Conservation (phyloP, 2,329 filamentous ascomycete species). For the Fusarium sp. region DNA sequence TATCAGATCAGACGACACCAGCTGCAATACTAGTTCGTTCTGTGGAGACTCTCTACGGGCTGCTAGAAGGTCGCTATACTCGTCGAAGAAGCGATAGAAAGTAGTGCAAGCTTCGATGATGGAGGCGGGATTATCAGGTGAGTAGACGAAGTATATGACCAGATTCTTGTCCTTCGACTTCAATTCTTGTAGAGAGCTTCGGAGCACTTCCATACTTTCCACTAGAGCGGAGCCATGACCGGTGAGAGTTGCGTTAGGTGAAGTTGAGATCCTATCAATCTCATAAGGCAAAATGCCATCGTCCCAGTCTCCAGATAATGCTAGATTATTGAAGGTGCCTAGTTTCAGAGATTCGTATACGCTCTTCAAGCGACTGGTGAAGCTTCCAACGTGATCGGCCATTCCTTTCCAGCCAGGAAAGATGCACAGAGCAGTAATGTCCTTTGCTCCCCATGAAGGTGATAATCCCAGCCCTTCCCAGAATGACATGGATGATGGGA, state of each 20-base stretch:
- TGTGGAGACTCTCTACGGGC: slow-evolving; percentile 57
- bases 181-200: slow-evolving; percentile 58
- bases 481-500: slow-evolving; percentile 79
- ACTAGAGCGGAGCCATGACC: slow-evolving; percentile 59
- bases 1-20: slow-evolving; percentile 76
- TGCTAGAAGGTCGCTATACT: slow-evolving; percentile 58
- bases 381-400: slow-evolving; percentile 67
- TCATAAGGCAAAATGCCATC: slow-evolving; percentile 64
- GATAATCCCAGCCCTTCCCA: slow-evolving; percentile 85
- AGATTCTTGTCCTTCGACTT: slow-evolving; percentile 67
- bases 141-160: slow-evolving; percentile 82
- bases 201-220: slow-evolving; percentile 62
- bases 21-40: slow-evolving; percentile 80
- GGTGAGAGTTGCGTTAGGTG: slow-evolving; percentile 55
- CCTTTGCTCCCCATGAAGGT: slow-evolving; percentile 76
- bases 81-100: slow-evolving; percentile 77
- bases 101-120: slow-evolving; percentile 77
- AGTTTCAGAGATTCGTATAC: slow-evolving; percentile 80
- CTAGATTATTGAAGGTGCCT: slow-evolving; percentile 69
- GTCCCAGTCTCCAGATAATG: slow-evolving; percentile 52
- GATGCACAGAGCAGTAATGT: slow-evolving; percentile 76
- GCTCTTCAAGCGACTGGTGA: slow-evolving; percentile 74
- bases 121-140: slow-evolving; percentile 69
- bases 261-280: slow-evolving; percentile 58
- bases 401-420: slow-evolving; percentile 75